These are phyloP conservation scores for Fraxinus xanthoxyloides DNA, from an alignment of 305 asterid genomes.

Conservation along the genomic window DNA sequence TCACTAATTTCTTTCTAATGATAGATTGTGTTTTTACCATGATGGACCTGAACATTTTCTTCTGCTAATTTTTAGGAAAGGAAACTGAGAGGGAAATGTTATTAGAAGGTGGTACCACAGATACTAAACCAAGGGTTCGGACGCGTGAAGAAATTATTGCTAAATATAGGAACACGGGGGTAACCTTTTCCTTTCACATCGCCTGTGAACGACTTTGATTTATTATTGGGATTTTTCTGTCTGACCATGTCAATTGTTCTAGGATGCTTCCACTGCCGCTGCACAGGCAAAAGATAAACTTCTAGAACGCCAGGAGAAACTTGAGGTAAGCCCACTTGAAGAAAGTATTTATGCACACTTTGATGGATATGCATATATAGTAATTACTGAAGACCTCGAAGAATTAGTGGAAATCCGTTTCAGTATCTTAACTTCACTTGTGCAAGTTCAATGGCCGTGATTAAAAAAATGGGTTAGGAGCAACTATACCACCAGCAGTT, in stretches of 20 bases:
- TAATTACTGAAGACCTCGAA: not conserved
- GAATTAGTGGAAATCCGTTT: not conserved
- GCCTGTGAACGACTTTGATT: slow-evolving; percentile 15
- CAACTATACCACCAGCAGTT: not conserved
- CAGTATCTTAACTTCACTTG: not conserved
- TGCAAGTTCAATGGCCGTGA: not conserved
- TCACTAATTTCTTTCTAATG: slow-evolving; percentile 1
- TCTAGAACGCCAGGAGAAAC: slow-evolving; percentile 81
- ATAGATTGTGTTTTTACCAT: slow-evolving; percentile 15
- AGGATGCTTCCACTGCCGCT: slow-evolving; percentile 82
- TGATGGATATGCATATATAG: not conserved
- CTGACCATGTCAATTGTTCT: slow-evolving; percentile 31
- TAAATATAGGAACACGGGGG: slow-evolving; percentile 79
- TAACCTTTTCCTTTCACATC: slow-evolving; percentile 28
- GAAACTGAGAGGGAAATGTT: slow-evolving; percentile 60
- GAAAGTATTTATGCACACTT: not conserved
- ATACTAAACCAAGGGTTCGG: slow-evolving; percentile 58
- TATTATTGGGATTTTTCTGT: slow-evolving; percentile 20
- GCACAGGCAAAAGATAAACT: slow-evolving; percentile 86
- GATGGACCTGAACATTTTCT: slow-evolving; percentile 19
- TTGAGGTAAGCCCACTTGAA: slow-evolving; percentile 56
- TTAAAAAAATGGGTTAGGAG: not conserved
- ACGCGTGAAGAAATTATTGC: slow-evolving; percentile 94
- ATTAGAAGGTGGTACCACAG: slow-evolving; percentile 76
- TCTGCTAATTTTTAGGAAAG: slow-evolving; percentile 39